phyloP scores from a whole-genome alignment of 148 eudicot genomes.

The Camellia granthamiana region DNA sequence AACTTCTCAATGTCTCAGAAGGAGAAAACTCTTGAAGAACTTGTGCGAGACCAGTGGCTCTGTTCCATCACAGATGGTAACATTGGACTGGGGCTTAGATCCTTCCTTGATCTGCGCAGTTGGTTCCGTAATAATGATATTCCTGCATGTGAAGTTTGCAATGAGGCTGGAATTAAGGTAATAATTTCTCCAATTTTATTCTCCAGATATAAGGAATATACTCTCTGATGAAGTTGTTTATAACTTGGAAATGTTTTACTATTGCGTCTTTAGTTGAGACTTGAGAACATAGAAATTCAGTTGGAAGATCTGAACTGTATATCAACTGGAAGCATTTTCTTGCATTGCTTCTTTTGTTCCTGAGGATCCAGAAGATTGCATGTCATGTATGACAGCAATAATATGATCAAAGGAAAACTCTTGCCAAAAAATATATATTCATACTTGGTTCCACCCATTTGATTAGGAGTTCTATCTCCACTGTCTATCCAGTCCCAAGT shows the following conservation, averaged over 20 bases:
- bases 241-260: background rate
- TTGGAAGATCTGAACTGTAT: background rate
- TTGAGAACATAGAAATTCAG: background rate
- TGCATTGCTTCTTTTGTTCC: background rate
- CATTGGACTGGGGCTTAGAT: constrained; percentile 85
- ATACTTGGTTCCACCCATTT: too few species aligned
- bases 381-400: background rate
- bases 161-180: constrained; percentile 94
- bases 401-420: background rate
- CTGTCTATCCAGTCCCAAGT: too few species aligned
- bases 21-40: constrained; percentile 78
- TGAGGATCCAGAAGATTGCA: background rate
- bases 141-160: constrained; percentile 83
- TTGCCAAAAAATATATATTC: background rate
- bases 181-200: constrained; percentile 6
- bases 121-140: constrained; percentile 86
- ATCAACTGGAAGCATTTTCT: background rate
- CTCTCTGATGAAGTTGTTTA: background rate
- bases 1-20: constrained; percentile 87
- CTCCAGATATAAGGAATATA: background rate
- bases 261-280: background rate
- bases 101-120: constrained; percentile 92
- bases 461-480: too few species aligned
- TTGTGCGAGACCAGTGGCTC: constrained; percentile 80
- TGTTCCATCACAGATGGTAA: constrained; percentile 53